A percentile compares a stretch with the other conserved stretches of the same genome.
Conservation (phyloP, 2,329 filamentous ascomycete genomes). For the Sporothrix curviconia region DNA sequence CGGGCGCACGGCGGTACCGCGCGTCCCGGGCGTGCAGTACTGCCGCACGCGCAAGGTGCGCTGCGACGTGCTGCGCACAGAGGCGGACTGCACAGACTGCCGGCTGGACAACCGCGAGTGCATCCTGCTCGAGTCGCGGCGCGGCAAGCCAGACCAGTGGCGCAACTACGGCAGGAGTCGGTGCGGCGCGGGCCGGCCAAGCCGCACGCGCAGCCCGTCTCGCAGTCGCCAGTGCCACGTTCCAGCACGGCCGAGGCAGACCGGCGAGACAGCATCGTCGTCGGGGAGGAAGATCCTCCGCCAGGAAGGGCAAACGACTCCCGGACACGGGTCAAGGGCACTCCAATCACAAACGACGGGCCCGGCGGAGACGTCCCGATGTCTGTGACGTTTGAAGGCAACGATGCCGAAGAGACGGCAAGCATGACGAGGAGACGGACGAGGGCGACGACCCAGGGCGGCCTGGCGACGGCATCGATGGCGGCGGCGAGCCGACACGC, state of each 20-base stretch:
- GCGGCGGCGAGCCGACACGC: no score
- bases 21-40: slow-evolving; percentile 9
- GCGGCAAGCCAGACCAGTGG: background rate
- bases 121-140: background rate
- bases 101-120: slow-evolving; percentile 5
- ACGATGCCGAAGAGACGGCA: background rate
- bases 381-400: background rate
- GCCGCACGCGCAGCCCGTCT: background rate
- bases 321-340: background rate
- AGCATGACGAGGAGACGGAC: background rate
- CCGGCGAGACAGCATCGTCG: background rate
- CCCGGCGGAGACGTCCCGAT: background rate
- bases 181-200: background rate
- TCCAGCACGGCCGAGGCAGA: no score
- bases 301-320: no score
- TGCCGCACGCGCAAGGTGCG: slow-evolving; percentile 7
- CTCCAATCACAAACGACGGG: background rate
- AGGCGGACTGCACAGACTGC: slow-evolving; percentile 8
- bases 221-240: no score
- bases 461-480: no score
- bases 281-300: no score
- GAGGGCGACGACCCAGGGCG: background rate
- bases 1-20: background rate
- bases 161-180: background rate
- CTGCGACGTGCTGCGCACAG: background rate